phyloP scores from a whole-genome alignment of 257 asterid species.

The Solanum ossicruentum region DNA sequence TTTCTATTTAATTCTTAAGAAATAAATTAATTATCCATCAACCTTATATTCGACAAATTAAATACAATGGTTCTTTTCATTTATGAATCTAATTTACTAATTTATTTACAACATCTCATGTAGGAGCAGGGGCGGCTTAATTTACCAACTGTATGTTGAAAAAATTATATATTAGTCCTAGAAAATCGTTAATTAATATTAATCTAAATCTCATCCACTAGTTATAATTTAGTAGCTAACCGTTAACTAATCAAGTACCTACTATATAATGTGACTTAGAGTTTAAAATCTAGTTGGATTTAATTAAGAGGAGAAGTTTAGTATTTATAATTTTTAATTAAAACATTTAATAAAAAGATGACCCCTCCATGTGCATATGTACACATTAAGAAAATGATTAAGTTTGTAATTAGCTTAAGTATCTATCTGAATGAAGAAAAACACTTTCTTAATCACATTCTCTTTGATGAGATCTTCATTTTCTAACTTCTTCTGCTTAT shows the following conservation, averaged over 20 bases:
- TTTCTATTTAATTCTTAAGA: not conserved
- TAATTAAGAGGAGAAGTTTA: not conserved
- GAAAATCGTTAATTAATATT: not conserved
- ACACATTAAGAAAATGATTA: conserved; percentile 10
- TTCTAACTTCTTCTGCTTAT: not conserved
- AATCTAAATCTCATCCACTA: not conserved
- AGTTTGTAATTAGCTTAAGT: not conserved
- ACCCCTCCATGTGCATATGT: conserved; percentile 31
- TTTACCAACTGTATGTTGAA: not conserved
- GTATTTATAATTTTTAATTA: not conserved
- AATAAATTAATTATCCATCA: not conserved
- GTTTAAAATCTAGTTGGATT: not conserved
- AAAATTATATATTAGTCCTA: not conserved
- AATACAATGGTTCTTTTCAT: not conserved
- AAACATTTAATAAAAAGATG: not conserved
- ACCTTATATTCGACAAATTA: not conserved
- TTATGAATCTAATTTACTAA: not conserved
- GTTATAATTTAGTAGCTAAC: not conserved
- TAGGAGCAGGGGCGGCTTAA: not conserved
- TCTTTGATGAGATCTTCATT: not conserved
- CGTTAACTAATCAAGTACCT: not conserved
- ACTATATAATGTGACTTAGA: not conserved
- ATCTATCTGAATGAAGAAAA: not conserved
- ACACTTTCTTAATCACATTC: too few species aligned
- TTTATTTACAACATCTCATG: not conserved